phyloP scores from a whole-genome alignment of 2,329 filamentous ascomycete species.

The Aspergillus caelatus region DNA sequence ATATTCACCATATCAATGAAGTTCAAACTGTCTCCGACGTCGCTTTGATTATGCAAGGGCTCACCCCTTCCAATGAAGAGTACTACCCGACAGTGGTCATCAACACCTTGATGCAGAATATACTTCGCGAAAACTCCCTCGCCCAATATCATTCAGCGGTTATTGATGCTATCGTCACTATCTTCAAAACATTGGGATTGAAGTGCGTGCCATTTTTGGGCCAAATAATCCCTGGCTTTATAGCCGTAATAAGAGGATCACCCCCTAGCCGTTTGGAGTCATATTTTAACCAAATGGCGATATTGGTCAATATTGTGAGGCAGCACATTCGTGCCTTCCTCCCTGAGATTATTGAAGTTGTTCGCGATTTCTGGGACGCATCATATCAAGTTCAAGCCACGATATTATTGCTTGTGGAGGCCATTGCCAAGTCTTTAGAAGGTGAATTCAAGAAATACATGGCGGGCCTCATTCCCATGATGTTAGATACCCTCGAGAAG shows the following conservation, averaged over 20 bases:
- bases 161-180: constrained; percentile 97
- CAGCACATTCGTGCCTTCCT: constrained; percentile 95
- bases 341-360: constrained; percentile 79
- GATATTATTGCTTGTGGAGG: constrained; percentile 88
- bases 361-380: constrained; percentile 87
- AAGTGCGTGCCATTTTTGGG: constrained; percentile 95
- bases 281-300: constrained; percentile 95
- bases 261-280: constrained; percentile 79
- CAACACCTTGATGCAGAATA: constrained; percentile 82
- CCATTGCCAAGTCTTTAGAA: constrained; percentile 89
- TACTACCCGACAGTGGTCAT: constrained; percentile 99
- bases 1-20: constrained; percentile 71
- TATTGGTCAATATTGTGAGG: constrained; percentile 89
- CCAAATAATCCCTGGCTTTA: constrained; percentile 91
- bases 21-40: constrained; percentile 82
- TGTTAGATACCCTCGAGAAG: constrained; percentile 91
- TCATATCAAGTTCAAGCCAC: constrained; percentile 83
- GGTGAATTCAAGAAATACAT: constrained; percentile 98
- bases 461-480: constrained; percentile 82
- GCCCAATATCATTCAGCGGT: constrained; percentile 89
- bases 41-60: constrained; percentile 94
- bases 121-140: constrained; percentile 87
- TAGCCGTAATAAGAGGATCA: constrained; percentile 83
- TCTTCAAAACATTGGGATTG: constrained; percentile 92
- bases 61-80: constrained; percentile 95